Percentiles rank a stretch among this genome's conserved stretches.
phyloP scores from a whole-genome alignment of 768 basidiomycete species.

The Cantharellus anzutake region DNA sequence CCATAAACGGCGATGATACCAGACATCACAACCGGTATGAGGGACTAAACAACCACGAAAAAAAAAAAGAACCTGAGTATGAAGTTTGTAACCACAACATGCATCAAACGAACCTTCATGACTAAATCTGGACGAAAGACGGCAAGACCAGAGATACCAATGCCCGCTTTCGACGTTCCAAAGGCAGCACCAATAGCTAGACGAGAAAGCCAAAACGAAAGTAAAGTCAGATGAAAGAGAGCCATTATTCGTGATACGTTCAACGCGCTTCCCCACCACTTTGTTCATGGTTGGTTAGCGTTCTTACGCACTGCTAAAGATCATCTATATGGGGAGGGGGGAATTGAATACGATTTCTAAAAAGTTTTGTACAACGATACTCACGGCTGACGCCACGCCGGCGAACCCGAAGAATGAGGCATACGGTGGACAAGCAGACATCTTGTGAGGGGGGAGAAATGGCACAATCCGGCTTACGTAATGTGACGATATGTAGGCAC shows the following conservation, averaged over 20 bases:
- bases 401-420: conserved; percentile 98
- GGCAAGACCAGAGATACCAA: conserved; percentile 89
- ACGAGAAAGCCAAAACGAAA: not conserved
- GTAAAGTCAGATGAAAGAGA: not conserved
- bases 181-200: conserved; percentile 86
- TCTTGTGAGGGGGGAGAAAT: not conserved
- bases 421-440: conserved; percentile 55
- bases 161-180: conserved; percentile 91
- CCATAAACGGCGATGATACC: conserved; percentile 98
- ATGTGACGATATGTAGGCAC: no score
- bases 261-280: no score
- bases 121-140: conserved; percentile 90
- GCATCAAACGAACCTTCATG: conserved; percentile 62
- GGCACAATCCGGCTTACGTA: not conserved
- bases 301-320: conserved; percentile 67
- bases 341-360: not conserved
- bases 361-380: conserved; percentile 14
- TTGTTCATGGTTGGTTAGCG: not conserved
- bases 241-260: not conserved
- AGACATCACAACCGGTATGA: conserved; percentile 96
- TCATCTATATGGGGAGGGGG: conserved; percentile 45
- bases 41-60: conserved; percentile 33
- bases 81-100: not conserved
- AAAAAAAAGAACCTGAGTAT: not conserved
- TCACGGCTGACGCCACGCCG: conserved; percentile 82